Evolutionary conservation across 257 asterid genomes (phyloP).

Genomic region (Plantago ovata): DNA sequence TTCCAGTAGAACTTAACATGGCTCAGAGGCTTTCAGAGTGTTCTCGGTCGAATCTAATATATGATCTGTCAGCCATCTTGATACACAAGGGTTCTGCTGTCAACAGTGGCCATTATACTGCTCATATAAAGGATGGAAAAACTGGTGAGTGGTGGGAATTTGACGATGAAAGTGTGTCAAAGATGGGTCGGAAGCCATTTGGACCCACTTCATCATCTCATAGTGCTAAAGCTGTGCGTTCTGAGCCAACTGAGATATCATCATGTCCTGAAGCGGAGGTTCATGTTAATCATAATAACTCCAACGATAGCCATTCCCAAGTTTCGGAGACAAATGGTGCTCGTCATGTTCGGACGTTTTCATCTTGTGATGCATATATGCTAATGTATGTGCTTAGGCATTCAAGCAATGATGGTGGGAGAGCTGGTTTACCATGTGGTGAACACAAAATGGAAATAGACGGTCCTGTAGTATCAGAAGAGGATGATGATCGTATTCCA

Average conservation of each 20-base stretch:
- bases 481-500: slow-evolving; percentile 49
- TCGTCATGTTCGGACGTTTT: slow-evolving; percentile 48
- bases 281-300: slow-evolving; percentile 38
- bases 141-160: slow-evolving; percentile 97
- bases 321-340: slow-evolving; percentile 37
- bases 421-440: slow-evolving; percentile 19
- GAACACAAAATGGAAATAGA: slow-evolving; percentile 35
- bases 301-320: slow-evolving; percentile 30
- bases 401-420: slow-evolving; percentile 31
- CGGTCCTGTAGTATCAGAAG: slow-evolving; percentile 27
- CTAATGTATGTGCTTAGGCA: slow-evolving; percentile 72
- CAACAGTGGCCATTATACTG: slow-evolving; percentile 92
- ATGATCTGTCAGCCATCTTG: slow-evolving; percentile 93
- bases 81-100: slow-evolving; percentile 98
- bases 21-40: slow-evolving; percentile 57
- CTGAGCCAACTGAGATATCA: slow-evolving; percentile 37
- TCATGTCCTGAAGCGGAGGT: slow-evolving; percentile 34
- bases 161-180: slow-evolving; percentile 87
- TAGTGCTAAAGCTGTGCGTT: slow-evolving; percentile 44
- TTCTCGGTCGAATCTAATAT: slow-evolving; percentile 52
- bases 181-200: slow-evolving; percentile 81
- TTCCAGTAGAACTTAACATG: slow-evolving; percentile 82
- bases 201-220: slow-evolving; percentile 44
- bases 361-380: slow-evolving; percentile 97
- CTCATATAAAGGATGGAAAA: slow-evolving; percentile 82